phyloP scores from a whole-genome alignment of 352 stramenopile species.

The Pythium insidiosum region DNA sequence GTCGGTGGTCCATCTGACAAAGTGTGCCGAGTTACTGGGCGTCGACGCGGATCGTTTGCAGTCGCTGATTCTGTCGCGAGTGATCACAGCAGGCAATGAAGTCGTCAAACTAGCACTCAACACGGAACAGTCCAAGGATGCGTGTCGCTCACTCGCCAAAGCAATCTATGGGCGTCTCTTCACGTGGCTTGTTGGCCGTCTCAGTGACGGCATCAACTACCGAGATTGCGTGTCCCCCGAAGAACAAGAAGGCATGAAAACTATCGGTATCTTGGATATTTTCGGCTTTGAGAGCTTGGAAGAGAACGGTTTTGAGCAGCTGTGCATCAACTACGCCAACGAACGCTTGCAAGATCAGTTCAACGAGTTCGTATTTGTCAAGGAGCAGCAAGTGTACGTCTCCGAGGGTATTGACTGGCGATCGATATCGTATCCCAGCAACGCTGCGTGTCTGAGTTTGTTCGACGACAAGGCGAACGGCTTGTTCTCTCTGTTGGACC shows the following conservation, averaged over 20 bases:
- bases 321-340: constrained; percentile 87
- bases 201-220: constrained; percentile 81
- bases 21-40: constrained; percentile 85
- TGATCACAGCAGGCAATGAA: constrained; percentile 91
- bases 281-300: constrained; percentile 86
- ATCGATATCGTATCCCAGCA: constrained; percentile 74
- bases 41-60: constrained; percentile 77
- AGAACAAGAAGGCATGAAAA: constrained; percentile 40
- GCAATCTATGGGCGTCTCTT: constrained; percentile 96
- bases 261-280: constrained; percentile 85
- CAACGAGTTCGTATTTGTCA: constrained; percentile 86
- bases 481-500: constrained; percentile 75
- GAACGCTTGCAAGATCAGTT: constrained; percentile 82
- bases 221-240: constrained; percentile 30
- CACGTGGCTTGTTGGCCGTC: constrained; percentile 88
- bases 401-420: constrained; percentile 82
- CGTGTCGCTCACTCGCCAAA: constrained; percentile 92
- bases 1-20: constrained; percentile 45
- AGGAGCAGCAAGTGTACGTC: constrained; percentile 78
- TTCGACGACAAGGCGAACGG: constrained; percentile 79
- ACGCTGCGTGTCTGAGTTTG: constrained; percentile 65
- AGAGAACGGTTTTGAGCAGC: constrained; percentile 78
- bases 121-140: constrained; percentile 76
- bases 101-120: constrained; percentile 74
- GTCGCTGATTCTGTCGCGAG: constrained; percentile 79